phyloP scores from a whole-genome alignment of 2,329 filamentous ascomycete genomes.

The Emergomyces pasteurianus region DNA sequence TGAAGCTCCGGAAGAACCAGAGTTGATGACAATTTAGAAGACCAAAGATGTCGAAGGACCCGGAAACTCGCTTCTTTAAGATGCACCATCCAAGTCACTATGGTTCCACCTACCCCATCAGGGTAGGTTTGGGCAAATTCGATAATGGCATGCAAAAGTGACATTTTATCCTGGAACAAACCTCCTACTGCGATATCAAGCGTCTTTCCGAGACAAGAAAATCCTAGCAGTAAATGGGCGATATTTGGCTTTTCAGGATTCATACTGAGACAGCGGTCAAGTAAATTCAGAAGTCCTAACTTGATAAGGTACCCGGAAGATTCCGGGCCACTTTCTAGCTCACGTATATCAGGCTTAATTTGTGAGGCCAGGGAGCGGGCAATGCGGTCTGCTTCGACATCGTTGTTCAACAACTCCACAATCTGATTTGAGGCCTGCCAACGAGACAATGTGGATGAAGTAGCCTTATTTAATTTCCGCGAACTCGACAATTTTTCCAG shows the following conservation, averaged over 20 bases:
- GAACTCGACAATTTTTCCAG: slow-evolving; percentile 80
- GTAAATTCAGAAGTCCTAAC: slow-evolving; percentile 70
- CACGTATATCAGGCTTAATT: slow-evolving; percentile 53
- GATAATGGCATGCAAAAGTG: slow-evolving; percentile 74
- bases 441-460: slow-evolving; percentile 49
- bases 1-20: slow-evolving; percentile 71
- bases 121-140: slow-evolving; percentile 59
- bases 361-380: slow-evolving; percentile 59
- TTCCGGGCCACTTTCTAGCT: slow-evolving; percentile 57
- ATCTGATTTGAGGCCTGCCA: slow-evolving; percentile 66
- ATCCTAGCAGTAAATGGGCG: slow-evolving; percentile 82
- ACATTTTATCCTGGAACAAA: slow-evolving; percentile 54
- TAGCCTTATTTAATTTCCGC: slow-evolving; percentile 61
- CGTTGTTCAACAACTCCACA: slow-evolving; percentile 74
- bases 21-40: slow-evolving; percentile 62
- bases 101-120: slow-evolving; percentile 46
- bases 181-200: slow-evolving; percentile 58
- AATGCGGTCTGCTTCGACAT: slow-evolving; percentile 70
- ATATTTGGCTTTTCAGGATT: slow-evolving; percentile 70
- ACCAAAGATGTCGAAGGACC: slow-evolving; percentile 72
- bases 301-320: slow-evolving; percentile 71
- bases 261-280: slow-evolving; percentile 66
- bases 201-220: slow-evolving; percentile 60
- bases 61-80: slow-evolving; percentile 58
- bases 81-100: slow-evolving; percentile 56